A percentile compares a stretch with the other conserved stretches of the same genome.
phyloP scores from a whole-genome alignment of 2,329 filamentous ascomycete genomes.

The Botryotinia convoluta region DNA sequence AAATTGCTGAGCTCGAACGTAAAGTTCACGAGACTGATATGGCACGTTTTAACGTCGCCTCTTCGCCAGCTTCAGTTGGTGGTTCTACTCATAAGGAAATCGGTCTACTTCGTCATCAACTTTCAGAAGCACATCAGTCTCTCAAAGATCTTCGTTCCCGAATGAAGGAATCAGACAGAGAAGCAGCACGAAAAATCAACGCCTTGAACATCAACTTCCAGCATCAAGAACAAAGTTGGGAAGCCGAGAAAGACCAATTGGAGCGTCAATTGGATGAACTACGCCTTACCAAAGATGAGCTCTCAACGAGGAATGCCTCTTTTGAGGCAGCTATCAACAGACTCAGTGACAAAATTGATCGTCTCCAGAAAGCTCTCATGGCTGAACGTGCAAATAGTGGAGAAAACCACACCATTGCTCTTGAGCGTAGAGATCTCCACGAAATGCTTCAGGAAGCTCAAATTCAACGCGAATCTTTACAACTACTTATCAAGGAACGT shows the following conservation, averaged over 20 bases:
- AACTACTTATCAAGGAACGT: conserved; percentile 68
- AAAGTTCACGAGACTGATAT: conserved; percentile 64
- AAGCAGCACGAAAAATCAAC: conserved; percentile 41
- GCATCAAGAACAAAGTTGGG: conserved; percentile 42
- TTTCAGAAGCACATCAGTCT: conserved; percentile 58
- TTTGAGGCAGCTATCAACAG: conserved; percentile 47
- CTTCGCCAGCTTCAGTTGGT: conserved; percentile 48
- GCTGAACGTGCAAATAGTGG: conserved; percentile 51
- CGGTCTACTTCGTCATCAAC: conserved; percentile 56
- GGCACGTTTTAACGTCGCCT: conserved; percentile 47
- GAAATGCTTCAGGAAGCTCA: conserved; percentile 60
- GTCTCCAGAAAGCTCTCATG: conserved; percentile 49
- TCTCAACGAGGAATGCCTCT: conserved; percentile 40
- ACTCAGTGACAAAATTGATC: conserved; percentile 49
- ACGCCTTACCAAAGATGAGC: conserved; percentile 45
- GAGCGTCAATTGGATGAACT: conserved; percentile 47
- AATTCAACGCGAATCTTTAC: conserved; percentile 65
- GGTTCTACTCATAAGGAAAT: conserved; percentile 58
- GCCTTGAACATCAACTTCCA: conserved; percentile 52
- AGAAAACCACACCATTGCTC: conserved; percentile 56
- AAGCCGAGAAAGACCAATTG: conserved; percentile 37
- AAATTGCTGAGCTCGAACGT: conserved; percentile 64
- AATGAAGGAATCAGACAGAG: conserved; percentile 49
- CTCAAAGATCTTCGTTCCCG: conserved; percentile 54
- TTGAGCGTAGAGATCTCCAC: conserved; percentile 60